phyloP scores from a whole-genome alignment of 345 rosid species.

The Gossypium arboreum region DNA sequence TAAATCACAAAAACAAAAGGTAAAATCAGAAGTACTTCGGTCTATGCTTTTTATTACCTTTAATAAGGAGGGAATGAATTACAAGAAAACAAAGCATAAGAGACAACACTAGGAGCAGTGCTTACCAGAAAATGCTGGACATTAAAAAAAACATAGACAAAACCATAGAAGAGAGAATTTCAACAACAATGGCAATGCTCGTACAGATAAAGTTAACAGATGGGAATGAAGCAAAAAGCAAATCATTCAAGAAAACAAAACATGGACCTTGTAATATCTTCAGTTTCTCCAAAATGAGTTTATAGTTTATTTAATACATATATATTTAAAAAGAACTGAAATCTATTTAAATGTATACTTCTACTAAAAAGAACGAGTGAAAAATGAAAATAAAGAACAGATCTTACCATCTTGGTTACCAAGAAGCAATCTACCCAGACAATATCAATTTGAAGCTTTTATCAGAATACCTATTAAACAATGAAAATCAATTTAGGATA shows the following conservation, averaged over 20 bases:
- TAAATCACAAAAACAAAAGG: constrained; percentile 23
- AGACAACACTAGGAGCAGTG: too few species aligned
- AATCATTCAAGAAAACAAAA: background rate
- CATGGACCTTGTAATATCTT: background rate
- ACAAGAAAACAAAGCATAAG: too few species aligned
- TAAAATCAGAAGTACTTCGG: background rate
- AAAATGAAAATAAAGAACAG: background rate
- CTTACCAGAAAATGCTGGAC: too few species aligned
- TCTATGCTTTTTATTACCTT: too few species aligned
- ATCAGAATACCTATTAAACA: background rate
- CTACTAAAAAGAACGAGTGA: background rate
- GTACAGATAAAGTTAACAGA: too few species aligned
- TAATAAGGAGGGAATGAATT: too few species aligned
- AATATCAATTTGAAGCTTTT: background rate
- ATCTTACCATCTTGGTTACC: constrained; percentile 15
- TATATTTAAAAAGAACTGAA: background rate
- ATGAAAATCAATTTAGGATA: background rate
- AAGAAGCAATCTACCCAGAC: background rate
- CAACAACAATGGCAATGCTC: too few species aligned
- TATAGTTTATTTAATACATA: background rate
- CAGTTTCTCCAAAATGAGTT: background rate
- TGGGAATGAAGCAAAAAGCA: background rate
- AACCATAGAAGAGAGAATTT: too few species aligned
- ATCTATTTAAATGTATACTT: background rate
- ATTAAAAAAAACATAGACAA: too few species aligned